phyloP scores from a whole-genome alignment of 1,284 basidiomycete genomes.

The Peniophora sp. region DNA sequence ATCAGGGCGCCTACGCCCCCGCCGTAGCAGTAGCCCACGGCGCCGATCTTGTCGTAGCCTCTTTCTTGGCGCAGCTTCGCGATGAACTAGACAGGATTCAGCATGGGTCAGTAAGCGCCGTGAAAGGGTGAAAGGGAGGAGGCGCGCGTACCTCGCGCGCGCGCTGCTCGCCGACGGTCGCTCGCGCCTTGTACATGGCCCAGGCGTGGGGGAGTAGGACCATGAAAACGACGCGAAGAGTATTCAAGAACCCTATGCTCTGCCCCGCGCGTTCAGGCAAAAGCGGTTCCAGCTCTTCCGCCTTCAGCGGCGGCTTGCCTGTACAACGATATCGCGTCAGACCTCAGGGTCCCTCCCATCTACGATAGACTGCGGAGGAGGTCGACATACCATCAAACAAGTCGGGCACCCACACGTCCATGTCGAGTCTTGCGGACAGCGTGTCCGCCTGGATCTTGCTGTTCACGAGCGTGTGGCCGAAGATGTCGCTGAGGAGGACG shows the following conservation, averaged over 20 bases:
- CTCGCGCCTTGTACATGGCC: constrained; percentile 27
- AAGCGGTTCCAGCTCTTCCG: constrained; percentile 23
- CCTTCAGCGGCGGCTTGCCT: constrained; percentile 34
- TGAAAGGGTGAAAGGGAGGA: not conserved
- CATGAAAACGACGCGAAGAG: constrained; percentile 23
- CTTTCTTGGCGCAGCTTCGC: constrained; percentile 20
- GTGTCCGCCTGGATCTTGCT: constrained; percentile 58
- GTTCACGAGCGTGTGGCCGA: constrained; percentile 49
- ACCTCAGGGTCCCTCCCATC: constrained; percentile 7
- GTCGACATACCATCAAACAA: constrained; percentile 27
- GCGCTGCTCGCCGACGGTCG: constrained; percentile 30
- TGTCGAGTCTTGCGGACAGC: constrained; percentile 39
- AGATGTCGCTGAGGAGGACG: constrained; percentile 52
- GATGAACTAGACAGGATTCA: constrained; percentile 30
- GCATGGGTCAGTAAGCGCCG: constrained; percentile 30
- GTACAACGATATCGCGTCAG: not conserved
- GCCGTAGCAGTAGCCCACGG: constrained; percentile 22
- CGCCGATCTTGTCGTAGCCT: constrained; percentile 31
- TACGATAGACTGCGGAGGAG: not conserved
- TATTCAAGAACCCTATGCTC: constrained; percentile 23
- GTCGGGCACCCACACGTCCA: constrained; percentile 60
- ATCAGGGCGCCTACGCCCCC: constrained; percentile 4
- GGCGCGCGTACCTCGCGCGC: constrained; percentile 20
- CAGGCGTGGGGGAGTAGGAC: constrained; percentile 23
- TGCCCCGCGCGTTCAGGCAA: constrained; percentile 34